A percentile compares a stretch with the other conserved stretches of the same genome.
Evolutionary conservation across 2,329 filamentous ascomycete species (phyloP).

Genomic region (Monosporascus sp.): DNA sequence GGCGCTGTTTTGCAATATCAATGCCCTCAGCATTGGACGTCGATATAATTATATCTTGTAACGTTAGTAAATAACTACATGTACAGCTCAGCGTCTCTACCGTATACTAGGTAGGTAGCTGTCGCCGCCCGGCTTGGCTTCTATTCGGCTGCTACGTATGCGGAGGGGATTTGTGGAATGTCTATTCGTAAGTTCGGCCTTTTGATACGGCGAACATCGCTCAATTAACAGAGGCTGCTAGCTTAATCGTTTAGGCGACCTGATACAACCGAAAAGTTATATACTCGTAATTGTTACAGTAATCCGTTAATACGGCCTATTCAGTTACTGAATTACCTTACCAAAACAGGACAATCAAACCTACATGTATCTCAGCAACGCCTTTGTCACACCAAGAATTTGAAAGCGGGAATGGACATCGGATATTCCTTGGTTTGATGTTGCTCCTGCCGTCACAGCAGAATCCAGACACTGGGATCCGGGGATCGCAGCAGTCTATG

Average conservation of each 20-base stretch:
- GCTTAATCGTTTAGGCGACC: background rate
- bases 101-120: background rate
- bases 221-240: background rate
- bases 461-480: too few relatives aligned
- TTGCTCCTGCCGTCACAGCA: too few relatives aligned
- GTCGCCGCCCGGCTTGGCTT: background rate
- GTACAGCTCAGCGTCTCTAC: background rate
- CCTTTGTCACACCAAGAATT: too few relatives aligned
- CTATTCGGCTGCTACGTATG: background rate
- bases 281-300: too few relatives aligned
- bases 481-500: too few relatives aligned
- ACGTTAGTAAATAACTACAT: background rate
- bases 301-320: too few relatives aligned
- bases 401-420: too few relatives aligned
- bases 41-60: background rate
- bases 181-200: background rate
- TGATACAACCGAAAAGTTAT: too few relatives aligned
- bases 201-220: background rate
- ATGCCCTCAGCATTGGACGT: background rate
- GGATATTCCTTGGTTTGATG: too few relatives aligned
- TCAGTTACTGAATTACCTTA: too few relatives aligned
- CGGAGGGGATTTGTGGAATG: background rate
- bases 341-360: too few relatives aligned
- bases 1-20: background rate
- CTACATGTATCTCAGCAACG: too few relatives aligned